A percentile compares a stretch with the other conserved stretches of the same genome.
These are phyloP conservation scores for Scheffersomyces parashehatae DNA, from an alignment of 1,139 yeast genomes.

Conservation along the genomic window DNA sequence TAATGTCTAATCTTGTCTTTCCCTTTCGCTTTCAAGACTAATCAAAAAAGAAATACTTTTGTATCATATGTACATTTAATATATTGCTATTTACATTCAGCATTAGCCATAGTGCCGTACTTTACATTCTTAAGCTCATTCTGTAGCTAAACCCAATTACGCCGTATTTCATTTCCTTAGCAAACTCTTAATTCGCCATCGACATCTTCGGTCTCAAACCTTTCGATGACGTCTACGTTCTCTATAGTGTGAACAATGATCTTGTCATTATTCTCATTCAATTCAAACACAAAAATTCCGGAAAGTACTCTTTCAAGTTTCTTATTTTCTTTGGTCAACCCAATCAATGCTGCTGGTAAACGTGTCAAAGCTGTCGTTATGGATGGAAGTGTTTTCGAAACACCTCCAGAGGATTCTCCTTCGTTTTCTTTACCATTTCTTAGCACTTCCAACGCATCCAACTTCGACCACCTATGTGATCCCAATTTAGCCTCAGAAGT, in stretches of 20 bases:
- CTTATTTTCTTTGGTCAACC: conserved; percentile 32
- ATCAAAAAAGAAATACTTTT: conserved; percentile 1
- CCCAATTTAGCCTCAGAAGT: conserved; percentile 42
- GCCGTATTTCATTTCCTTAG: conserved; percentile 8
- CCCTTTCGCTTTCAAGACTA: neutral
- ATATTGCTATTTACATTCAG: conserved; percentile 6
- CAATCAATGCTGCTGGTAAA: conserved; percentile 31
- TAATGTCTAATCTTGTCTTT: no score
- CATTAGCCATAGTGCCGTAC: neutral
- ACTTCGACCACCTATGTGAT: conserved; percentile 40
- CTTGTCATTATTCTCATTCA: conserved; percentile 56
- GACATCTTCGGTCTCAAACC: conserved; percentile 31
- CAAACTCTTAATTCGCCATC: conserved; percentile 32
- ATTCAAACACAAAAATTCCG: conserved; percentile 78
- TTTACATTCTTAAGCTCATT: neutral
- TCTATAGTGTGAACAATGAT: conserved; percentile 77
- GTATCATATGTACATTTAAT: conserved; percentile 1
- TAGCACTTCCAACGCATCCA: conserved; percentile 28
- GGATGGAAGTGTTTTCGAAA: conserved; percentile 17
- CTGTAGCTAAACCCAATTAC: conserved; percentile 7
- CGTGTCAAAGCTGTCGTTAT: conserved; percentile 26
- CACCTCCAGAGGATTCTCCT: conserved; percentile 1
- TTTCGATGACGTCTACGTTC: conserved; percentile 66
- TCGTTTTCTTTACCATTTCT: conserved; percentile 8
- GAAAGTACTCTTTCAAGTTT: conserved; percentile 52